Evolutionary conservation across 768 basidiomycete species (phyloP), one percentile per base, ranked within the genome.

Genomic region (Termitomyces sp.): DNA sequence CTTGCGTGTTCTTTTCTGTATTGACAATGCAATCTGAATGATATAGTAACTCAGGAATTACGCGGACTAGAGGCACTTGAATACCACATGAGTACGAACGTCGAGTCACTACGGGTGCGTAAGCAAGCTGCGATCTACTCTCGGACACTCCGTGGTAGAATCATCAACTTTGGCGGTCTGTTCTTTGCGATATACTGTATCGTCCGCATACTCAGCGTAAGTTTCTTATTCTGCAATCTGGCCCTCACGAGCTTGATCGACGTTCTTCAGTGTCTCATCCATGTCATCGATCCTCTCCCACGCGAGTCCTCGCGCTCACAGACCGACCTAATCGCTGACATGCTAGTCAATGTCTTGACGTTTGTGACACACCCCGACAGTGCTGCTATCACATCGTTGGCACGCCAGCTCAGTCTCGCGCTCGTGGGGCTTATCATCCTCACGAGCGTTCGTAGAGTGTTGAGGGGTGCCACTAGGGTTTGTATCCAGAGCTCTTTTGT

Each of bases 361-460:
- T 65, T 65, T 29, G 59, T 66, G 50, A 71, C 65, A 25, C 66
- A 59, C 40, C 60, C 74, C 38, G 67, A 72, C 31, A 60, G 69
- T 54, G 75, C 77, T 63, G 71, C 77, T 32, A 67, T 83, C 56
- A 71, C 75, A 43, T 70, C 74, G 56, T 61, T 83, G 66, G 71
- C 83, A 56, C 70, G 83, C 5, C 83, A 83, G 58, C 72, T 72
- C 70, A 91, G 90, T 68, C 77, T 94, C 8, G 74, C 78, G 1
- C 79, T 94, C 14, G 88, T 93, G 34, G 92, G 92, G 14, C 73
- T 84, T 51, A 90, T 94, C 69, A 89, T 94, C 60, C 67, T 91
- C 17, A 86, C 82, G 51, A 91, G 87, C 61, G 81, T 94, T 38
- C 77, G 90, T 37, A 76, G 84, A 4, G 89, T 94, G 5, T 73